Evolutionary conservation across 2,329 filamentous ascomycete genomes (phyloP).

Genomic region (Blastomyces emzantsi): DNA sequence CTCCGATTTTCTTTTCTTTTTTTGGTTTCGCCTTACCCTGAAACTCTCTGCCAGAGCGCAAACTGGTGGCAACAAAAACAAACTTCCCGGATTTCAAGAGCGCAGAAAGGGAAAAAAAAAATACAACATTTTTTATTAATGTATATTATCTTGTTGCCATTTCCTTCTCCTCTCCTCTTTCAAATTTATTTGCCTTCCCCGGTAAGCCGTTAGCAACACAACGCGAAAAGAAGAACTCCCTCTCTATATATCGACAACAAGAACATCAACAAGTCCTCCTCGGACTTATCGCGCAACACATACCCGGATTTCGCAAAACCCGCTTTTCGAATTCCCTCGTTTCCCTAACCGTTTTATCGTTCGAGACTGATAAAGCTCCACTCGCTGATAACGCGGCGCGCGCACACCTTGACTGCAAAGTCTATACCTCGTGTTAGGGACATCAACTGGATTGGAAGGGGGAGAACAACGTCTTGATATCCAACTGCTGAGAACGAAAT

Average conservation of each 20-base stretch:
- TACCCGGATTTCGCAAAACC: background rate
- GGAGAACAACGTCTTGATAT: background rate
- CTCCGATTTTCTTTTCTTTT: background rate
- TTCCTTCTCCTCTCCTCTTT: background rate
- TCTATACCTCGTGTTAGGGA: background rate
- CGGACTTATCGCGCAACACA: background rate
- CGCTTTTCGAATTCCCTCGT: background rate
- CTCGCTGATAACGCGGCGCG: background rate
- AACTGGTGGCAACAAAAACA: conserved; percentile 8
- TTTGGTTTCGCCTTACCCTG: background rate
- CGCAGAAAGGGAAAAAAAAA: background rate
- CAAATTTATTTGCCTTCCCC: background rate
- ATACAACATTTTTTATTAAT: background rate
- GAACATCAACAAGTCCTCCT: background rate
- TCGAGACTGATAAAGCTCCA: background rate
- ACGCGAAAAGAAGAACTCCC: background rate
- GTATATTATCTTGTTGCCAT: background rate
- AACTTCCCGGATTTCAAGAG: conserved; percentile 5
- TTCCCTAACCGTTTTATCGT: background rate
- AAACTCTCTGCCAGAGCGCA: background rate
- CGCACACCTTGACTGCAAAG: background rate
- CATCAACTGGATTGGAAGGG: background rate
- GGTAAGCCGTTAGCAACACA: background rate
- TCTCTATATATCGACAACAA: background rate
- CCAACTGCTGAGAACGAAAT: conserved; percentile 9